These are phyloP conservation scores for Tardiomyces blankii DNA, from an alignment of 1,139 yeast genomes.

Conservation along the genomic window DNA sequence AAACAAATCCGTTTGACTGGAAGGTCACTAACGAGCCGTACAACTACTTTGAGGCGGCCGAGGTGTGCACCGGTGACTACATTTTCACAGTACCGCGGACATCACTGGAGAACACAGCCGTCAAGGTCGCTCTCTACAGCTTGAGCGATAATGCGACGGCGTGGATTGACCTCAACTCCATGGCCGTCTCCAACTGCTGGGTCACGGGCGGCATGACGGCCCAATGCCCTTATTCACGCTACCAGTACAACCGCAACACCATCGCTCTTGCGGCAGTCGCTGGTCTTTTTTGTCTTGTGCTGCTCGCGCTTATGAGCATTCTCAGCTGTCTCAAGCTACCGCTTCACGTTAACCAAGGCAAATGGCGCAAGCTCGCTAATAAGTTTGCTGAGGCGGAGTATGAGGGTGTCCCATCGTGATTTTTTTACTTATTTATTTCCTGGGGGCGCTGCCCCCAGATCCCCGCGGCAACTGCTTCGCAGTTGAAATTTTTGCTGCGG, in stretches of 20 bases:
- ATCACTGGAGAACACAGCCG: conserved; percentile 33
- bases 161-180: conserved; percentile 82
- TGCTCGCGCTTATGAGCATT: conserved; percentile 31
- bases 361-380: conserved; percentile 41
- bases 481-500: too few relatives aligned
- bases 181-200: conserved; percentile 70
- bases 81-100: conserved; percentile 48
- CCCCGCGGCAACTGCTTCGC: too few relatives aligned
- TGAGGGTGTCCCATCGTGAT: conserved; percentile 50
- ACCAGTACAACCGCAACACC: conserved; percentile 44
- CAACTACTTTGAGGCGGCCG: conserved; percentile 44
- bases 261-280: conserved; percentile 59
- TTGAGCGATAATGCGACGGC: conserved; percentile 31
- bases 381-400: conserved; percentile 39
- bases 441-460: too few relatives aligned
- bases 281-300: conserved; percentile 42
- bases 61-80: conserved; percentile 41
- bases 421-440: too few relatives aligned
- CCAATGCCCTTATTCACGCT: conserved; percentile 61
- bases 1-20: conserved; percentile 38
- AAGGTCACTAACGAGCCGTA: conserved; percentile 24
- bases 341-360: conserved; percentile 41
- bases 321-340: conserved; percentile 36
- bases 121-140: conserved; percentile 20
- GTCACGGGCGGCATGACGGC: conserved; percentile 76